Evolutionary conservation across 257 asterid genomes (phyloP), one percentile per base, ranked within the genome.

Genomic region (Solanum dulcamara): DNA sequence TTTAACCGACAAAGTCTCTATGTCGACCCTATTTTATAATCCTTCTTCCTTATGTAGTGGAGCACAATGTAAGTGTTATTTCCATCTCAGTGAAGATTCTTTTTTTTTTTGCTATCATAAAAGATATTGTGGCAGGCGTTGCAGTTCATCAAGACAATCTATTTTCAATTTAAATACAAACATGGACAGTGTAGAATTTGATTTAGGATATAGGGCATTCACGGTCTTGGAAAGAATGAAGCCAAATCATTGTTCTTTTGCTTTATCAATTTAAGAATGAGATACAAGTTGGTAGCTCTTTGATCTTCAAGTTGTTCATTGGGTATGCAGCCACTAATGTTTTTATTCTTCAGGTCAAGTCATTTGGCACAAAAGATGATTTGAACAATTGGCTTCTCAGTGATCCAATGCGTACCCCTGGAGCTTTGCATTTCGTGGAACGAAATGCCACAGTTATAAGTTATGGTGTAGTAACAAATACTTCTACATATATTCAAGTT

Each of bases 391-490:
- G 93, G 93, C 89, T 89, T 4, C 33, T 83, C 60, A 32, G 75
- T 46, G 87, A 90, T 51, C 89, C 89, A 28, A 88, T 87, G 90
- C 86, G 79, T 32, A 81, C 87, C 32, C 89, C 89, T 26, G 93
- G 90, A 44, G 93, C 87, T 86, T 51, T 90, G 7, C 88, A 89
- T 85, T 89, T 90, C 26, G 71, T 26, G 59, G 90, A 86, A 83
- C 83, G 14, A 50, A 90, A 83, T 77, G 66, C 81, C 5, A 80
- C 79, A 8, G 90, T 84, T 44, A 88, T 90, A 80, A 80, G 89
- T 51, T 90, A 89, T 86, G 91, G 90, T 14, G 71, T 88, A 40
- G 79, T 60, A 46, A 90, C 89, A 46, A 89, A 90, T 87, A 83
- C 91, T 6, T 84, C 86, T n/a, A 53, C 91, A 64, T 53, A 60